Evolutionary conservation across 768 basidiomycete species (phyloP), one percentile per base, ranked within the genome.

Genomic region (Lactarius pseudohatsudake): DNA sequence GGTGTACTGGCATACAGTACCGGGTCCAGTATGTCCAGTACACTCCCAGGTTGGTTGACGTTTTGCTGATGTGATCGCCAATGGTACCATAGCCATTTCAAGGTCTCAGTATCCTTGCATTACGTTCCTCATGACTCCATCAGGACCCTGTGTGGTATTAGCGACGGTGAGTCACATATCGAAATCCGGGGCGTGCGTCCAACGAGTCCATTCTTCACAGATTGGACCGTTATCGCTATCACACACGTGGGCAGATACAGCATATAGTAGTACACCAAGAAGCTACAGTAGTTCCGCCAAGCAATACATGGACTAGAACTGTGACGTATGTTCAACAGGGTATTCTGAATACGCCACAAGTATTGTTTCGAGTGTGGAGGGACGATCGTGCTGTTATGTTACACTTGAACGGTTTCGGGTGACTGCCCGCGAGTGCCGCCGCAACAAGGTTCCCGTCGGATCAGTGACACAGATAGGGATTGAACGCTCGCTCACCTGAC

Each of bases 341-440:
- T 55, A 40, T 54, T 66, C 60, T 11, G 40, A 40, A 32, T 34
- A 16, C 2, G 41, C 65, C 13, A 40, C 43, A 13, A 40, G 59
- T 22, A 66, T 57, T 4, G 40, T 32, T 18, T 59, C 41, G 28
- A 66, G 53, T 16, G 60, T 32, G 22, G 53, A 28, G 38, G 45
- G 40, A n/a, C 22, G 60, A 66, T 20, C 65, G 53, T 9, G 60
- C 32, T n/a, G 26, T 22, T 11, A 66, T 55, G 22, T 5, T 57
- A 41, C 58, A 66, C 40, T 54, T 45, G 22, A 62, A 66, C 28
- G 60, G 60, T n/a, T 66, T 66, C 10, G 65, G 65, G 30, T 66
- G 65, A 26, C 65, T 66, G 43, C 9, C 47, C 20, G n/a, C 34
- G 45, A 36, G 36, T 36, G 36, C 36, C 36, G 11, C 36, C 36